Evolutionary conservation across 2,329 filamentous ascomycete genomes (phyloP).

Genomic region (Aspergillus intermedius): DNA sequence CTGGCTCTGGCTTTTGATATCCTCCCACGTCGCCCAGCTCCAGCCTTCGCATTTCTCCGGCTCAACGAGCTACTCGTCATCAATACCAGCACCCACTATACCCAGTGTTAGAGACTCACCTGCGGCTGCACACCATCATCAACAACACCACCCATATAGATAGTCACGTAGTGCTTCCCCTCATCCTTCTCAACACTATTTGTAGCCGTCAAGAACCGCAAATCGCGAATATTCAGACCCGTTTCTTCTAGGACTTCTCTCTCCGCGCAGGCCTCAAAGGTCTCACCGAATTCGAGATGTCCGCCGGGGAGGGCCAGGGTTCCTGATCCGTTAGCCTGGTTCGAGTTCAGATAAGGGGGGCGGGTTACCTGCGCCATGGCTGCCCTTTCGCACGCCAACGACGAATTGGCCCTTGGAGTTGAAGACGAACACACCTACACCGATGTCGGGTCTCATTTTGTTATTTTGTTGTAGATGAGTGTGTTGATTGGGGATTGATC

Average conservation of each 20-base stretch:
- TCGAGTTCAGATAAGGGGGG: not conserved
- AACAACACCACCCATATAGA: slow-evolving; percentile 54
- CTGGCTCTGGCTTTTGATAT: slow-evolving; percentile 26
- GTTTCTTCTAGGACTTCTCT: slow-evolving; percentile 69
- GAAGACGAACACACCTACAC: slow-evolving; percentile 45
- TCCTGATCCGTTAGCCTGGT: slow-evolving; percentile 32
- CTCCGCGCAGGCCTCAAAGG: slow-evolving; percentile 54
- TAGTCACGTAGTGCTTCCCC: slow-evolving; percentile 67
- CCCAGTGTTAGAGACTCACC: slow-evolving; percentile 37
- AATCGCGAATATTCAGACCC: slow-evolving; percentile 49
- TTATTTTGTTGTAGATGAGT: not conserved
- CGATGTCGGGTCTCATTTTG: slow-evolving; percentile 31
- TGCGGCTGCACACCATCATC: slow-evolving; percentile 46
- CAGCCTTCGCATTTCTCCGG: slow-evolving; percentile 51
- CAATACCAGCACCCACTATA: not conserved
- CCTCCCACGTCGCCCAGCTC: slow-evolving; percentile 48
- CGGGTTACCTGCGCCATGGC: slow-evolving; percentile 39
- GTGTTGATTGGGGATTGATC: not conserved
- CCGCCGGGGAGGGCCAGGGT: slow-evolving; percentile 66
- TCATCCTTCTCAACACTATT: slow-evolving; percentile 58
- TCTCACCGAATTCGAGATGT: slow-evolving; percentile 65
- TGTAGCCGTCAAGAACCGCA: slow-evolving; percentile 54
- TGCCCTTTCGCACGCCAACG: slow-evolving; percentile 43
- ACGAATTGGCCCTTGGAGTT: slow-evolving; percentile 39
- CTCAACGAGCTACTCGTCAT: slow-evolving; percentile 28